Evolutionary conservation across 1,284 basidiomycete genomes (phyloP).

Genomic region (Apiotrichum sp.): DNA sequence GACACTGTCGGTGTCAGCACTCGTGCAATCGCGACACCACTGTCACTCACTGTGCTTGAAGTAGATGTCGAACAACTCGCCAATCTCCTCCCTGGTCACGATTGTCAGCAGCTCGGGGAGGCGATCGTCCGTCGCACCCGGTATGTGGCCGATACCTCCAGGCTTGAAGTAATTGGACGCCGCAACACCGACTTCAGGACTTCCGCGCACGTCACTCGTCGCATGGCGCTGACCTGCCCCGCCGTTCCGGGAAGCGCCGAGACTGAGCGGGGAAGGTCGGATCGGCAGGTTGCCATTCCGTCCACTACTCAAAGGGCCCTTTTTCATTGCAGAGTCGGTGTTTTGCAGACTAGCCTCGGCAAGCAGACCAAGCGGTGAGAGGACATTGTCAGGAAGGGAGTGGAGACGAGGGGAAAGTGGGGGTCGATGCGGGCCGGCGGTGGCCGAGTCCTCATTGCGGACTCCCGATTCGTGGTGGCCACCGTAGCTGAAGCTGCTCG

Average conservation of each 20-base stretch:
- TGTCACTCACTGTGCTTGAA: slow-evolving; percentile 46
- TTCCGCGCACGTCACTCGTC: slow-evolving; percentile 36
- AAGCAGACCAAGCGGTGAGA: slow-evolving; percentile 83
- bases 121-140: slow-evolving; percentile 12
- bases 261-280: slow-evolving; percentile 29
- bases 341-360: slow-evolving; percentile 88
- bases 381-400: slow-evolving; percentile 78
- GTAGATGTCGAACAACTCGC: slow-evolving; percentile 85
- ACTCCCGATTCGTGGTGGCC: slow-evolving; percentile 8
- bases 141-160: slow-evolving; percentile 50
- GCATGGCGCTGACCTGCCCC: slow-evolving; percentile 20
- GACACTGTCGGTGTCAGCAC: slow-evolving; percentile 24
- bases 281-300: slow-evolving; percentile 22
- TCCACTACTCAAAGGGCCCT: slow-evolving; percentile 12
- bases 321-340: slow-evolving; percentile 47
- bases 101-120: slow-evolving; percentile 80
- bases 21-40: background rate
- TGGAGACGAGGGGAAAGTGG: slow-evolving; percentile 68
- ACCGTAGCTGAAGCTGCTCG: slow-evolving; percentile 21
- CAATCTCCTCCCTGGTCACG: slow-evolving; percentile 72
- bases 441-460: slow-evolving; percentile 9
- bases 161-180: slow-evolving; percentile 92
- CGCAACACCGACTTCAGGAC: slow-evolving; percentile 55
- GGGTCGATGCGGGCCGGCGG: slow-evolving; percentile 27
- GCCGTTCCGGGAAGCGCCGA: slow-evolving; percentile 20